Evolutionary conservation across 768 basidiomycete species (phyloP).

Genomic region (Lentinula boryana): DNA sequence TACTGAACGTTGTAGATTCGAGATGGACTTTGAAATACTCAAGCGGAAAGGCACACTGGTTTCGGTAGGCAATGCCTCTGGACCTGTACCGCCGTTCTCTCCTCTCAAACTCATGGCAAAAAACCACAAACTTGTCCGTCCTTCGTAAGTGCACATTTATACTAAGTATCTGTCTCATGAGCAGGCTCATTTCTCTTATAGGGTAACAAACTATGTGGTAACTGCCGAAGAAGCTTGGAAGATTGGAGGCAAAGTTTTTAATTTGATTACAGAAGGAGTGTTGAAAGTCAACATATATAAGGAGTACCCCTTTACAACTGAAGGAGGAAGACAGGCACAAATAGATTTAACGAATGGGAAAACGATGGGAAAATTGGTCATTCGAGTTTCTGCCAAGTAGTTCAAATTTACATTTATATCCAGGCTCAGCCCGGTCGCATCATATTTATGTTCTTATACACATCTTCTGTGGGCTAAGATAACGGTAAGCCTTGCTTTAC

Average conservation of each 20-base stretch:
- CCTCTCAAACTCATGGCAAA: slow-evolving; percentile 71
- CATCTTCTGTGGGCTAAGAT: no score
- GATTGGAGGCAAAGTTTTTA: slow-evolving; percentile 65
- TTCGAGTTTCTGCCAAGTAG: not conserved
- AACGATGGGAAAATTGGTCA: slow-evolving; percentile 65
- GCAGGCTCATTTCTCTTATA: slow-evolving; percentile 19
- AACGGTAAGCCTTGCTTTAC: no score
- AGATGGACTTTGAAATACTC: slow-evolving; percentile 74
- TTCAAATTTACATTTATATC: no score
- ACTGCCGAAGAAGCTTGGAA: slow-evolving; percentile 67
- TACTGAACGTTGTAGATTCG: slow-evolving; percentile 42
- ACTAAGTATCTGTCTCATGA: not conserved
- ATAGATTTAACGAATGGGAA: slow-evolving; percentile 69
- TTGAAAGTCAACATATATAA: slow-evolving; percentile 66
- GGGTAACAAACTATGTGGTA: slow-evolving; percentile 64
- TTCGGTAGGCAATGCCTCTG: slow-evolving; percentile 88
- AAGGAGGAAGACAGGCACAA: slow-evolving; percentile 75
- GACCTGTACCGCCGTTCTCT: slow-evolving; percentile 69
- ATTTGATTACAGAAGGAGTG: slow-evolving; percentile 47
- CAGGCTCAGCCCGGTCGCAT: no score
- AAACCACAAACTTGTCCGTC: slow-evolving; percentile 73
- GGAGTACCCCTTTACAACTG: slow-evolving; percentile 80
- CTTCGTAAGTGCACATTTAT: slow-evolving; percentile 43
- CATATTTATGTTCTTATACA: no score
- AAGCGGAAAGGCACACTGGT: slow-evolving; percentile 87